phyloP scores from a whole-genome alignment of 257 asterid genomes.

The Jaltomata sinuosa region DNA sequence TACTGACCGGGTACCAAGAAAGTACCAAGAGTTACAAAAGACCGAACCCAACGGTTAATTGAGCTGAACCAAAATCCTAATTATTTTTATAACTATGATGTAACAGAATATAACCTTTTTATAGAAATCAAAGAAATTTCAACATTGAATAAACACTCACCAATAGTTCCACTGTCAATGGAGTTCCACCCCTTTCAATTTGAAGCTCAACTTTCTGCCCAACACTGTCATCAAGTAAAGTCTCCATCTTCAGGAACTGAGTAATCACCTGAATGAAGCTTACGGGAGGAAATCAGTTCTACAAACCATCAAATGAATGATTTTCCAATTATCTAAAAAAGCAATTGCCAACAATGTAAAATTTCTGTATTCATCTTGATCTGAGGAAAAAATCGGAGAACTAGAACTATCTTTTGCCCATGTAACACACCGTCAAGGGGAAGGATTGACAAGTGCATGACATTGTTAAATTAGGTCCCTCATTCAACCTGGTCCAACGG shows the following conservation, averaged over 20 bases:
- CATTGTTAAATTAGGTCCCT: neutral
- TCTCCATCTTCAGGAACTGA: conserved; percentile 90
- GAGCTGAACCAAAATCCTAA: neutral
- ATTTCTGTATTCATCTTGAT: neutral
- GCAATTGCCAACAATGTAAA: neutral
- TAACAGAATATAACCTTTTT: neutral
- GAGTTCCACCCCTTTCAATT: conserved; percentile 95
- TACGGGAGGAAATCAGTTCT: conserved; percentile 7
- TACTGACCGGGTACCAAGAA: neutral
- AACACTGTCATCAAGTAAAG: conserved; percentile 82
- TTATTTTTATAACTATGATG: neutral
- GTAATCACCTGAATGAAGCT: conserved; percentile 68
- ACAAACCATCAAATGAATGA: neutral
- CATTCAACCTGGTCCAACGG: neutral
- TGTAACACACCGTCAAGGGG: neutral
- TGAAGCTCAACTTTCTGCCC: conserved; percentile 65
- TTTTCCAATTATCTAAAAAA: neutral
- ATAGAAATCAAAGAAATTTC: neutral
- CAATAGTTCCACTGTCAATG: conserved; percentile 60
- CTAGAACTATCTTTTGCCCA: neutral
- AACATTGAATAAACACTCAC: conserved; percentile 28
- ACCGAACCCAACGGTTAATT: neutral
- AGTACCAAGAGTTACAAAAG: neutral
- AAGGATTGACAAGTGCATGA: neutral
- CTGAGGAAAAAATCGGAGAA: neutral